Conservation (phyloP, 2,329 filamentous ascomycete genomes). For the Blumeriella jaapii region DNA sequence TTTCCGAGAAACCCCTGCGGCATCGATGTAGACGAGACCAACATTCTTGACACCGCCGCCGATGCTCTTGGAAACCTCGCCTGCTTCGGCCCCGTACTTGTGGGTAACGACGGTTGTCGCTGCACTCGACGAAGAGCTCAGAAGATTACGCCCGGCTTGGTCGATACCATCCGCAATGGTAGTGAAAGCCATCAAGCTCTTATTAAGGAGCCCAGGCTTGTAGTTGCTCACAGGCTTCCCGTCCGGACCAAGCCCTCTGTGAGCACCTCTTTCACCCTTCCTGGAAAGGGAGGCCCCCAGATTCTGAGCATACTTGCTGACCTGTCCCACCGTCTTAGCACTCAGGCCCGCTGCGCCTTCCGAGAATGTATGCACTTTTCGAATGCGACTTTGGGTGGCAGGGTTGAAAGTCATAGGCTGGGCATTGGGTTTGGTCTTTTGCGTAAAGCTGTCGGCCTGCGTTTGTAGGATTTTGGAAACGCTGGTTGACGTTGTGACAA, state of each 20-base stretch:
- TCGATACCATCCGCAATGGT: slow-evolving; percentile 92
- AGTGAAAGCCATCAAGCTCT: slow-evolving; percentile 90
- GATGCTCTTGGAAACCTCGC: slow-evolving; percentile 61
- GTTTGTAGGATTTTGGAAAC: slow-evolving; percentile 66
- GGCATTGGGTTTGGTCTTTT: slow-evolving; percentile 62
- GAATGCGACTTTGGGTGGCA: slow-evolving; percentile 70
- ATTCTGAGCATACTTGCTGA: slow-evolving; percentile 79
- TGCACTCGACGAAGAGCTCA: slow-evolving; percentile 64
- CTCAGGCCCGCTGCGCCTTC: slow-evolving; percentile 67
- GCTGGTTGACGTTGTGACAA: slow-evolving; percentile 76
- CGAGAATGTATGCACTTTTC: slow-evolving; percentile 83
- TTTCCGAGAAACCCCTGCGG: slow-evolving; percentile 77
- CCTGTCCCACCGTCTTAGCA: slow-evolving; percentile 75
- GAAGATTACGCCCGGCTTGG: slow-evolving; percentile 67
- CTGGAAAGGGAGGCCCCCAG: slow-evolving; percentile 65
- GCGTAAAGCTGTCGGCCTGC: slow-evolving; percentile 70
- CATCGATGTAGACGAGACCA: slow-evolving; percentile 93
- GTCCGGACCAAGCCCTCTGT: slow-evolving; percentile 55
- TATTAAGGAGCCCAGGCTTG: slow-evolving; percentile 89
- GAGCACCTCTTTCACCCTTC: slow-evolving; percentile 42
- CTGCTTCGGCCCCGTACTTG: slow-evolving; percentile 77
- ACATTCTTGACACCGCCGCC: slow-evolving; percentile 91
- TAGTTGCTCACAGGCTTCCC: slow-evolving; percentile 51
- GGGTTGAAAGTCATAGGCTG: slow-evolving; percentile 84
- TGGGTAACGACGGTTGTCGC: slow-evolving; percentile 81